A percentile compares a stretch with the other conserved stretches of the same genome.
Conservation (phyloP, 768 basidiomycete genomes). For the Boletus coccyginus region DNA sequence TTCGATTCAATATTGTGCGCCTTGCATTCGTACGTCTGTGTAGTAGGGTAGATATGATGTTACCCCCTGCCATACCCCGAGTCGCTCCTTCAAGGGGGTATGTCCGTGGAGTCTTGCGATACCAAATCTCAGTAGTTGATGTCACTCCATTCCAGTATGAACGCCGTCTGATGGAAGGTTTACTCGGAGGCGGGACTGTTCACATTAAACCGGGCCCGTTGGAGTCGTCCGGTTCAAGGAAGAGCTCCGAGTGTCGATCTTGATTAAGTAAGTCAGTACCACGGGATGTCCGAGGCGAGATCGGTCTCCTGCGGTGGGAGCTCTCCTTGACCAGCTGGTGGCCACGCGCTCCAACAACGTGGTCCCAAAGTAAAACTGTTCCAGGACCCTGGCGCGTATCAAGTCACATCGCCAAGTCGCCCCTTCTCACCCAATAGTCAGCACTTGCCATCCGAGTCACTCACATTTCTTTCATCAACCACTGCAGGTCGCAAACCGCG, state of each 20-base stretch:
- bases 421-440: constrained; percentile 16
- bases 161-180: constrained; percentile 9
- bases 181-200: background rate
- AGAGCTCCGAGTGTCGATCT: constrained; percentile 20
- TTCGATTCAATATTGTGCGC: background rate
- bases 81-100: no score
- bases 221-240: background rate
- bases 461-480: constrained; percentile 26
- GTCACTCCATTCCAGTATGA: constrained; percentile 13
- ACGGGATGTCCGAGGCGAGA: constrained; percentile 9
- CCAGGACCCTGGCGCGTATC: constrained; percentile 28
- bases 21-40: background rate
- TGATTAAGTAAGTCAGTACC: constrained; percentile 21
- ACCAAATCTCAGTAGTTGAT: background rate
- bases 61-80: no score
- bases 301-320: constrained; percentile 16
- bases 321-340: background rate
- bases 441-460: constrained; percentile 15
- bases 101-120: no score
- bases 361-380: constrained; percentile 15
- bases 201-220: constrained; percentile 13
- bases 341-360: constrained; percentile 25
- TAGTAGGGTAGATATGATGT: no score
- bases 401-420: constrained; percentile 22
- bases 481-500: constrained; percentile 29